A percentile compares a stretch with the other conserved stretches of the same genome.
phyloP scores from a whole-genome alignment of 805 yeast species.

The Nakazawaea laoshanensis region DNA sequence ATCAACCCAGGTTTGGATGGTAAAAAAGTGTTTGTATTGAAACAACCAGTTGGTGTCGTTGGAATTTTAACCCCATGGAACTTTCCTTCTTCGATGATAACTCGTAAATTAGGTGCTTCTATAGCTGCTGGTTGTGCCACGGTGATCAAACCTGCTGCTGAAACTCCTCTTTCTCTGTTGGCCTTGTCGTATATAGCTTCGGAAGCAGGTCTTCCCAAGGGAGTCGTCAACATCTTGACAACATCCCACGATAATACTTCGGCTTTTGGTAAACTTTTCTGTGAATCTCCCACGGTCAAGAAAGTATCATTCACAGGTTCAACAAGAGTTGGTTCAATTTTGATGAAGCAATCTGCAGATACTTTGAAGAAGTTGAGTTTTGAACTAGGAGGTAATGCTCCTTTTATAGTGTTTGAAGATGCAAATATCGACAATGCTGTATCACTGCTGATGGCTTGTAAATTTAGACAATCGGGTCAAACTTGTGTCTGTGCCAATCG shows the following conservation, averaged over 20 bases:
- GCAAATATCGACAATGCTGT: constrained; percentile 63
- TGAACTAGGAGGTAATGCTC: constrained; percentile 80
- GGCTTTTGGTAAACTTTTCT: constrained; percentile 46
- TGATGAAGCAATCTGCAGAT: constrained; percentile 52
- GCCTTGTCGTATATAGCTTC: constrained; percentile 55
- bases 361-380: constrained; percentile 64
- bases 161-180: constrained; percentile 67
- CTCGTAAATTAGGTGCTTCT: constrained; percentile 69
- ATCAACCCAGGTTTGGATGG: constrained; percentile 44
- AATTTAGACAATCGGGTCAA: constrained; percentile 73
- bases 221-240: constrained; percentile 58
- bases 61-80: constrained; percentile 82
- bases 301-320: constrained; percentile 78
- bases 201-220: constrained; percentile 66
- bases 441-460: constrained; percentile 54
- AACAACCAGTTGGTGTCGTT: constrained; percentile 78
- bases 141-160: constrained; percentile 70
- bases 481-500: constrained; percentile 79
- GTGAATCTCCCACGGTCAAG: constrained; percentile 46
- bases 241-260: constrained; percentile 32
- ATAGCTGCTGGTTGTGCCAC: constrained; percentile 75
- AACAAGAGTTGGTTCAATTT: constrained; percentile 60
- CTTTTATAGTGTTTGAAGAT: constrained; percentile 67
- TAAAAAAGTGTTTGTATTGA: constrained; percentile 46
- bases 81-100: constrained; percentile 74